Conservation (phyloP, 2,329 filamentous ascomycete genomes). For the Sporothrix globosa region DNA sequence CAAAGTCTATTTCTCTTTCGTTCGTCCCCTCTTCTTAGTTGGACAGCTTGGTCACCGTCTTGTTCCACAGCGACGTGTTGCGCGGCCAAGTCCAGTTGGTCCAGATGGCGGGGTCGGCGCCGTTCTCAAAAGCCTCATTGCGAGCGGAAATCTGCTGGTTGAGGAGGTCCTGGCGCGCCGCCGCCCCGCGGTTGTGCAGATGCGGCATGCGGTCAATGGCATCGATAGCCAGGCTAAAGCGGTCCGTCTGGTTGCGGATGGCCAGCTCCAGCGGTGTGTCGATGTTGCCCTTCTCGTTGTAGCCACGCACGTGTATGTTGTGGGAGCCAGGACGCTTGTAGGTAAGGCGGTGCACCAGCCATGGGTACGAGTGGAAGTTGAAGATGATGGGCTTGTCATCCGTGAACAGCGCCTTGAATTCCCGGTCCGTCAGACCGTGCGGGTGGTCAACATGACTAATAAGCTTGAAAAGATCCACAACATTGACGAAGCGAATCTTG, state of each 20-base stretch:
- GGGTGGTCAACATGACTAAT: slow-evolving; percentile 71
- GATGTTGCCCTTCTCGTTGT: slow-evolving; percentile 83
- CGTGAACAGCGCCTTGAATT: slow-evolving; percentile 73
- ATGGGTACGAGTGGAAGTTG: slow-evolving; percentile 84
- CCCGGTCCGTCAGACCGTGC: slow-evolving; percentile 68
- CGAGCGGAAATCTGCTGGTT: slow-evolving; percentile 66
- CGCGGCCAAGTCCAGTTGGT: slow-evolving; percentile 68
- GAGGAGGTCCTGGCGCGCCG: slow-evolving; percentile 65
- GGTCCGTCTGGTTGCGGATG: slow-evolving; percentile 75
- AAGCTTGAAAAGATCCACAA: slow-evolving; percentile 79
- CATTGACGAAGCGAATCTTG: slow-evolving; percentile 78
- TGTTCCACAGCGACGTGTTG: slow-evolving; percentile 40
- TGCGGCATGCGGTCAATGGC: slow-evolving; percentile 69
- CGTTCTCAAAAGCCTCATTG: slow-evolving; percentile 68
- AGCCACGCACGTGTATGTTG: slow-evolving; percentile 75
- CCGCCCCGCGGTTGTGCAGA: slow-evolving; percentile 65
- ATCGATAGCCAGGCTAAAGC: slow-evolving; percentile 75
- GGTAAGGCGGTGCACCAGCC: slow-evolving; percentile 75
- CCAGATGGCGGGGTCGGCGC: slow-evolving; percentile 68
- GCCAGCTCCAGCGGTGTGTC: slow-evolving; percentile 79
- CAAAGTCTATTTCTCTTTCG: not conserved
- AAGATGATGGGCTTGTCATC: slow-evolving; percentile 73
- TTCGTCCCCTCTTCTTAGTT: not conserved
- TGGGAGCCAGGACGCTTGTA: slow-evolving; percentile 72
- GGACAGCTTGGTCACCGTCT: slow-evolving; percentile 30